phyloP scores from a whole-genome alignment of 805 yeast genomes.

The Citeromyces matritensis region DNA sequence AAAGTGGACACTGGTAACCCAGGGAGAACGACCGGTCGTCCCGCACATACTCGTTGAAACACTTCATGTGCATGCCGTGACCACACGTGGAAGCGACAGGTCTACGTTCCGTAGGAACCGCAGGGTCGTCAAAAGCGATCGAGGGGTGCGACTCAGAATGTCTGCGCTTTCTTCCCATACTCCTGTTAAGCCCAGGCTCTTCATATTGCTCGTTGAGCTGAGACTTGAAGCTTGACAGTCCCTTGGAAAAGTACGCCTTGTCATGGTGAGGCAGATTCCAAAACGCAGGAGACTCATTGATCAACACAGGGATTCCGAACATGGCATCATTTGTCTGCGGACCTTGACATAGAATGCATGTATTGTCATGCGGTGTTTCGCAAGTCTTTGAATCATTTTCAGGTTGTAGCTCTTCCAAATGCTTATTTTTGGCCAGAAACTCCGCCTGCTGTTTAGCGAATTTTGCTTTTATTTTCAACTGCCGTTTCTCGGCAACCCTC shows the following conservation, averaged over 20 bases:
- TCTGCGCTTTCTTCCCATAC: background rate
- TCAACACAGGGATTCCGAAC: constrained; percentile 45
- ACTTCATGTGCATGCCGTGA: constrained; percentile 34
- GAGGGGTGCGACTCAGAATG: background rate
- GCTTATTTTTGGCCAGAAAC: constrained; percentile 24
- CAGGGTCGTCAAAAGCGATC: background rate
- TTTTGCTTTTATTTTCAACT: constrained; percentile 42
- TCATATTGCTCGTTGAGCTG: background rate
- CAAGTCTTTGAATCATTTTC: constrained; percentile 5
- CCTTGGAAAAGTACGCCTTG: constrained; percentile 6
- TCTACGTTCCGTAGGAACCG: constrained; percentile 7
- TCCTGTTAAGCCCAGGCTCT: background rate
- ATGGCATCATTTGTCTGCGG: constrained; percentile 25
- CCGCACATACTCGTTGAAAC: constrained; percentile 15
- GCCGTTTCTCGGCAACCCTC: constrained; percentile 46
- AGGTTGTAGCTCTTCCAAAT: constrained; percentile 10
- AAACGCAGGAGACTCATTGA: constrained; percentile 27
- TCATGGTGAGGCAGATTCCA: constrained; percentile 26
- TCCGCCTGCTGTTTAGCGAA: constrained; percentile 38
- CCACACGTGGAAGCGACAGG: constrained; percentile 28
- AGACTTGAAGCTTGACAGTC: background rate
- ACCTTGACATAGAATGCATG: constrained; percentile 49
- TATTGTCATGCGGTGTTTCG: constrained; percentile 11
- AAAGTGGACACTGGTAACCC: constrained; percentile 31
- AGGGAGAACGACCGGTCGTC: constrained; percentile 10